phyloP scores from a whole-genome alignment of 306 rosid species.

The Erythrophleum fordii region DNA sequence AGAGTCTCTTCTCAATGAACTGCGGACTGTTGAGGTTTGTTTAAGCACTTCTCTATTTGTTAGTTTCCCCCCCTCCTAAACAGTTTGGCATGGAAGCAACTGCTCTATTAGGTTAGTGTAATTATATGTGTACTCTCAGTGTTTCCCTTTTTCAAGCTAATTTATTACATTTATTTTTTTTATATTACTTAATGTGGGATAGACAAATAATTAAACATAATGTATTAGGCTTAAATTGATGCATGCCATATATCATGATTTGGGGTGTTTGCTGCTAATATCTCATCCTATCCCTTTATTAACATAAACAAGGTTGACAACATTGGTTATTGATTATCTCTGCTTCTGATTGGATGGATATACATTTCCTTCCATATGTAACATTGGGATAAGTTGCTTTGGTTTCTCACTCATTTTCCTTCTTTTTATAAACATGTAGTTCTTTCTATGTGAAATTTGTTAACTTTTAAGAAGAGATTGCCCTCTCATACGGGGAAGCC shows the following conservation, averaged over 20 bases:
- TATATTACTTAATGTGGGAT: conserved; percentile 14
- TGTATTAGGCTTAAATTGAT: conserved; percentile 25
- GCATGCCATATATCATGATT: conserved; percentile 19
- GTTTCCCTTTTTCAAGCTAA: background rate
- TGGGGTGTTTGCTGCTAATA: background rate
- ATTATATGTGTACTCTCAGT: background rate
- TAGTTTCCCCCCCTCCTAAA: background rate
- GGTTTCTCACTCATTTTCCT: background rate
- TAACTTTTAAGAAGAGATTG: background rate
- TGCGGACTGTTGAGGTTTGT: conserved; percentile 89
- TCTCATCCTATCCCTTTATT: background rate
- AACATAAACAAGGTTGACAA: background rate
- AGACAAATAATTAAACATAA: background rate
- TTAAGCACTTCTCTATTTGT: conserved; percentile 28
- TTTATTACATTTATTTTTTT: background rate
- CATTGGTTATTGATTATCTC: background rate
- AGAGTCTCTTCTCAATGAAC: conserved; percentile 92
- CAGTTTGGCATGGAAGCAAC: background rate
- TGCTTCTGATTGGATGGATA: background rate
- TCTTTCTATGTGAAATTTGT: background rate
- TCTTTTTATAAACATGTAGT: background rate
- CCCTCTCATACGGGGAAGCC: background rate
- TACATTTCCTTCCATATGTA: background rate
- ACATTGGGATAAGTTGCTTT: background rate
- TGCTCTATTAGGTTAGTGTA: conserved; percentile 19